Conservation (phyloP, 2,329 filamentous ascomycete genomes). For the Colletotrichum sp. region DNA sequence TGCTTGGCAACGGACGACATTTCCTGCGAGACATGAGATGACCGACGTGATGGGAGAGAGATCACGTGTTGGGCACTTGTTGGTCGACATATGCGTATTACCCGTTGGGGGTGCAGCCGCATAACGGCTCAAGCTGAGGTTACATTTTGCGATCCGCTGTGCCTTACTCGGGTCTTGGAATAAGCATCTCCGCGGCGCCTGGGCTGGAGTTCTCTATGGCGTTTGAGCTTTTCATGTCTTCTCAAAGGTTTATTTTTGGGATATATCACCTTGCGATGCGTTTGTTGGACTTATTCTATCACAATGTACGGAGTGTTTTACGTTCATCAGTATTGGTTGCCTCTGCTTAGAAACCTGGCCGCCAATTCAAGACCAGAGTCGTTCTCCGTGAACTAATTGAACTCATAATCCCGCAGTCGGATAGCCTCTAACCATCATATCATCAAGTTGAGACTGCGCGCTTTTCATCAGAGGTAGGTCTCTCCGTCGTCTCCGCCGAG, state of each 20-base stretch:
- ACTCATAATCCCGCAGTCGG: rapidly evolving
- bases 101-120: rapidly evolving
- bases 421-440: rapidly evolving
- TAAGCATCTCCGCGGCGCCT: neutral
- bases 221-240: neutral
- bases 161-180: neutral
- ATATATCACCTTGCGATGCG: neutral
- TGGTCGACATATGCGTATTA: neutral
- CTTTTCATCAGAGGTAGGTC: rapidly evolving
- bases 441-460: neutral
- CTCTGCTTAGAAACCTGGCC: too few species aligned
- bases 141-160: neutral
- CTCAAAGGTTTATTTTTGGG: neutral
- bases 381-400: too few species aligned
- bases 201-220: neutral
- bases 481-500: rapidly evolving
- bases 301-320: neutral
- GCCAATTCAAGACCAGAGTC: too few species aligned
- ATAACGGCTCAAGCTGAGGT: neutral
- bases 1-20: neutral
- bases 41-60: rapidly evolving
- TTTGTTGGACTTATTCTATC: rapidly evolving
- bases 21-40: neutral
- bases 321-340: rapidly evolving
- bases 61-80: rapidly evolving